Base-by-base conservation (phyloP, 179 eudicot species). In the Pouteria campechiana region DNA sequence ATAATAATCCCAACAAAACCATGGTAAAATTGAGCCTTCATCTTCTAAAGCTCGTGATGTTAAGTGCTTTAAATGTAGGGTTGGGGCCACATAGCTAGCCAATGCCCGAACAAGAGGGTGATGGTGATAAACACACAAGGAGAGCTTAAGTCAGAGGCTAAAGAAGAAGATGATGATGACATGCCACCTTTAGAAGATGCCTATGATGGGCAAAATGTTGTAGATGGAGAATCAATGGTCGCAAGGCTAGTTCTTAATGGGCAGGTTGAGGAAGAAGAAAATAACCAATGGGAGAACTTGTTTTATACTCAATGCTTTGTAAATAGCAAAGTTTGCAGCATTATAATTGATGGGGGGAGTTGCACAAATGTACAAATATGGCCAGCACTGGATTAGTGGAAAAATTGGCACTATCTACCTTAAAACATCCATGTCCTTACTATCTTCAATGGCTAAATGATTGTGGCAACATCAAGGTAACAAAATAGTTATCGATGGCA, bases 51-150 rank as follows among this genome's bases (percentile, higher is more conserved):
- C 16, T 15, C 12, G 7, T 38, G 23, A 18, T 12, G 19, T 38
- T 38, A 15, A 38, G n/a, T 38, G 43, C 19, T 38, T 38, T 15
- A 38, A 38, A 18, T 38, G 43, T 38, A 15, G n/a, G 43, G 43
- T 5, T 3, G 3, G 19, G 43, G 43, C 5, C 43, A 38, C 12
- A 38, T 38, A 15, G 43, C 43, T 8, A 15, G 21, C 6, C 43
- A 38, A 38, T 38, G 43, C 19, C 21, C 43, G 23, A 38, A 38
- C 19, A 38, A 18, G 12, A 8, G 23, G 43, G 43, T 38, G 4
- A 38, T 38, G 43, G 21, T 38, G 19, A 15, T 38, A 3, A 8
- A n/a, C 2, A 23, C 4, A 15, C 4, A 38, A 3, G 43, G 43
- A 12, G 43, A 18, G n/a, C 16, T 38, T 38, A 23, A 38, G 43